Evolutionary conservation across 2,329 filamentous ascomycete species (phyloP).

Genomic region (Fusarium oligoseptatum): DNA sequence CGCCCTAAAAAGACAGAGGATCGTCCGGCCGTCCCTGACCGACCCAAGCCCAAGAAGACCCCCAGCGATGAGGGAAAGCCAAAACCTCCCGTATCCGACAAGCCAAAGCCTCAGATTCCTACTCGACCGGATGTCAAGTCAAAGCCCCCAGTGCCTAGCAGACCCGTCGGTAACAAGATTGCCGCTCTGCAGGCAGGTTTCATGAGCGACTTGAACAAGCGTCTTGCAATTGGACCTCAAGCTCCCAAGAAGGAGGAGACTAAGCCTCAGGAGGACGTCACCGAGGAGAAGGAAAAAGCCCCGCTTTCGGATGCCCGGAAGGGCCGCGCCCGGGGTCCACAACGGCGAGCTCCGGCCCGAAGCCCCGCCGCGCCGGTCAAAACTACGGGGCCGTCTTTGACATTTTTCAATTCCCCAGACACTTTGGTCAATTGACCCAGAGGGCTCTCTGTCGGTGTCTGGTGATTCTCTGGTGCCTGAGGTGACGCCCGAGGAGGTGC

Average conservation of each 20-base stretch:
- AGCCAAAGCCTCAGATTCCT: slow-evolving; percentile 73
- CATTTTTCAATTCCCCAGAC: slow-evolving; percentile 64
- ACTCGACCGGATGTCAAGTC: slow-evolving; percentile 72
- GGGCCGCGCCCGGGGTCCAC: slow-evolving; percentile 87
- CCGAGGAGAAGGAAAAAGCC: slow-evolving; percentile 75
- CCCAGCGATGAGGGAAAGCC: slow-evolving; percentile 55
- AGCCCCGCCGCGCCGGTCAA: slow-evolving; percentile 56
- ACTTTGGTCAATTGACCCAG: slow-evolving; percentile 65
- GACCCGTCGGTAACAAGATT: slow-evolving; percentile 87
- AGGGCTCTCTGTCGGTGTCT: slow-evolving; percentile 56
- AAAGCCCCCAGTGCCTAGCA: slow-evolving; percentile 84
- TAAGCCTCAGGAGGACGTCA: slow-evolving; percentile 65
- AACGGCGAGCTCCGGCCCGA: slow-evolving; percentile 76
- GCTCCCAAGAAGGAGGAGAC: slow-evolving; percentile 81
- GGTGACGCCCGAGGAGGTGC: slow-evolving; percentile 5
- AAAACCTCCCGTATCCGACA: slow-evolving; percentile 62
- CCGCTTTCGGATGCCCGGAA: slow-evolving; percentile 93
- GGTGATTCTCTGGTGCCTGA: slow-evolving; percentile 31
- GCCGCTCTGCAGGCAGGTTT: slow-evolving; percentile 92
- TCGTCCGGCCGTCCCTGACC: slow-evolving; percentile 63
- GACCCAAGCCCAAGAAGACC: slow-evolving; percentile 65
- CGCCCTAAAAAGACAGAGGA: slow-evolving; percentile 58
- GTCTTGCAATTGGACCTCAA: slow-evolving; percentile 84
- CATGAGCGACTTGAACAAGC: slow-evolving; percentile 92
- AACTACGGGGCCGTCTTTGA: slow-evolving; percentile 55